Conservation (phyloP, 352 stramenopile species). For the Phytophthora tentaculata region DNA sequence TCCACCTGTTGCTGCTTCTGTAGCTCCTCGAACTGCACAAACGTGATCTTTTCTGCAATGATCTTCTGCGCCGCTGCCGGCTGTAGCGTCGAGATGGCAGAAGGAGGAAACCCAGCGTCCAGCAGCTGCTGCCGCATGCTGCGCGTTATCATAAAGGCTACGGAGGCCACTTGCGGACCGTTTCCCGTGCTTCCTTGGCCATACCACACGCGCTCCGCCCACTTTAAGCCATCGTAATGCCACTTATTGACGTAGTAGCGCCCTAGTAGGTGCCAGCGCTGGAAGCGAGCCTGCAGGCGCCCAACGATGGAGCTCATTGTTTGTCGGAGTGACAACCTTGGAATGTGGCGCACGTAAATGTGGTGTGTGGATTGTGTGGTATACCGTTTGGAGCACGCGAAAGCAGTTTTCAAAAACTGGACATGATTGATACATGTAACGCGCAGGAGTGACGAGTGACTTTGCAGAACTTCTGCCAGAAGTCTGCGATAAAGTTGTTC, state of each 20-base stretch:
- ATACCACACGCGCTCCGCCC: constrained; percentile 74
- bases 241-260: constrained; percentile 87
- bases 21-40: constrained; percentile 53
- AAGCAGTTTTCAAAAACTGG: constrained; percentile 10
- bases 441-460: too few relatives aligned
- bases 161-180: constrained; percentile 57
- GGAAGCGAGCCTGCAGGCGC: constrained; percentile 47
- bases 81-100: constrained; percentile 67
- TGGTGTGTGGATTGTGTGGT: not conserved
- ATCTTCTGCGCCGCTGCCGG: constrained; percentile 65
- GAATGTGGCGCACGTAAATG: constrained; percentile 5
- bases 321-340: not conserved
- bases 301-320: constrained; percentile 42
- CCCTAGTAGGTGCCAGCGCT: constrained; percentile 71
- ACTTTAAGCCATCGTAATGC: constrained; percentile 84
- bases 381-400: constrained; percentile 28
- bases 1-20: constrained; percentile 44
- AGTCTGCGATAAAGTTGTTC: not conserved
- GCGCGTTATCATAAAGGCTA: constrained; percentile 89
- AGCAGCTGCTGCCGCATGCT: constrained; percentile 72
- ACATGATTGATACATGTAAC: too few relatives aligned
- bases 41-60: constrained; percentile 63
- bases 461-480: too few relatives aligned
- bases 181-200: constrained; percentile 52
- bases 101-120: constrained; percentile 56